Conservation (phyloP, 2,329 filamentous ascomycete species). For the Colletotrichum sp. region DNA sequence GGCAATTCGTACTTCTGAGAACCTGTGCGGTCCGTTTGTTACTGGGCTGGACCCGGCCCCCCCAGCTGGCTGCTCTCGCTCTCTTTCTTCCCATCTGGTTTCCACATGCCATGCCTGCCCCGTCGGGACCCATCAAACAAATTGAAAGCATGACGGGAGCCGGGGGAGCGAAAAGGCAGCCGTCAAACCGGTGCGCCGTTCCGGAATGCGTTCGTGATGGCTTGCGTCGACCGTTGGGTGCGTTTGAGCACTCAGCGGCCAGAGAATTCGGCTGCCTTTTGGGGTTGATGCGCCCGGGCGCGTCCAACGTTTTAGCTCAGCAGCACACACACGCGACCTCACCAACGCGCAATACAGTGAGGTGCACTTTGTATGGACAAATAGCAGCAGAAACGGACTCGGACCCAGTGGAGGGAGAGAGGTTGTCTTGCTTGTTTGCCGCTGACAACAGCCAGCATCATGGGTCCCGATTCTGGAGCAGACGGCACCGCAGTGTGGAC, state of each 20-base stretch:
- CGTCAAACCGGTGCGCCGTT: conserved; percentile 4
- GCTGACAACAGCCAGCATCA: background rate
- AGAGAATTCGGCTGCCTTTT: conserved; percentile 17
- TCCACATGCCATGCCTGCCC: background rate
- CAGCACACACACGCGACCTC: background rate
- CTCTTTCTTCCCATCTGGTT: background rate
- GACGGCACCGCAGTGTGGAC: background rate
- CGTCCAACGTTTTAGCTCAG: background rate
- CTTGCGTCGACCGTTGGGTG: background rate
- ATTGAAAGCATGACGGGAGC: background rate
- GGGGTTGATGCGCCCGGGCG: background rate
- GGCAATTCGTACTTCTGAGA: background rate
- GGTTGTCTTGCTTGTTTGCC: background rate
- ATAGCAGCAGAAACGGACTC: background rate
- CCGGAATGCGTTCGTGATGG: background rate
- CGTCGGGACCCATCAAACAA: background rate
- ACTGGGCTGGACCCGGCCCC: conserved; percentile 1
- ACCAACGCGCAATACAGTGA: background rate
- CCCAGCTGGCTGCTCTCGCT: background rate
- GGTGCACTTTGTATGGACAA: background rate
- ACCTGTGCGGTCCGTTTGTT: background rate
- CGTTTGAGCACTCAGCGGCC: background rate
- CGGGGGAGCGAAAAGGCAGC: background rate
- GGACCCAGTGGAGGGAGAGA: background rate
- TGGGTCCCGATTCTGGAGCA: background rate